phyloP scores from a whole-genome alignment of 495 filamentous ascomycete species.

The Hypoxylon lenormandii region DNA sequence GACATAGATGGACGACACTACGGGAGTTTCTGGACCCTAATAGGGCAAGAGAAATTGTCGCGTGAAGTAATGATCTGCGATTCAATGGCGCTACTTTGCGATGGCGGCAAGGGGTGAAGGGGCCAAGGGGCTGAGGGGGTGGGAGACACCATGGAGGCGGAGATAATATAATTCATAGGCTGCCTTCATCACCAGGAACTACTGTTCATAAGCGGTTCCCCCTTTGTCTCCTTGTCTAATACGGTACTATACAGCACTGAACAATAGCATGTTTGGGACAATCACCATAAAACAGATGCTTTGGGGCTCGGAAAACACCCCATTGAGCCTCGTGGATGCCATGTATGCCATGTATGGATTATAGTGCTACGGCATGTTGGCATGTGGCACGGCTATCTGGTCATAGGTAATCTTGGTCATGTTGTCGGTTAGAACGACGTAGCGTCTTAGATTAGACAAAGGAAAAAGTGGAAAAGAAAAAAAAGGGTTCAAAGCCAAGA shows the following conservation, averaged over 20 bases:
- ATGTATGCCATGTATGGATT: no score
- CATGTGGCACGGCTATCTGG: conserved; percentile 1
- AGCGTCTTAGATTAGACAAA: conserved; percentile 26
- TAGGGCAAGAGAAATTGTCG: conserved; percentile 49
- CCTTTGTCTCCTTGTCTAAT: conserved; percentile 32
- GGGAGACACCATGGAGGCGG: conserved; percentile 32
- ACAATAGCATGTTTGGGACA: conserved; percentile 3
- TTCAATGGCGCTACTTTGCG: conserved; percentile 52
- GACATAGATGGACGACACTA: conserved; percentile 45
- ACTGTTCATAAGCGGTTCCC: conserved; percentile 26
- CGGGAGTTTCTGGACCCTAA: conserved; percentile 49
- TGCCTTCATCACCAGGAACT: conserved; percentile 26
- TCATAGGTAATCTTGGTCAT: conserved; percentile 15
- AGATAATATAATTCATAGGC: conserved; percentile 35
- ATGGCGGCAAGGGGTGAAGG: conserved; percentile 46
- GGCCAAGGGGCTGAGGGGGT: conserved; percentile 41
- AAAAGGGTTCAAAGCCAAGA: conserved; percentile 43
- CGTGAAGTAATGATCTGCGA: conserved; percentile 53
- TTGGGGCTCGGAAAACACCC: background rate
- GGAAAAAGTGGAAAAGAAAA: conserved; percentile 32
- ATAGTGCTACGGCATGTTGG: background rate
- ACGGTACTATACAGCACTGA: background rate
- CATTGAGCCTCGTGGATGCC: conserved; percentile 12
- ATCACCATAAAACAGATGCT: conserved; percentile 16
- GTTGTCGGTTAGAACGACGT: conserved; percentile 19